Conservation (phyloP, 192 early-diverging fungal genomes). For the Dissophora ornata region DNA sequence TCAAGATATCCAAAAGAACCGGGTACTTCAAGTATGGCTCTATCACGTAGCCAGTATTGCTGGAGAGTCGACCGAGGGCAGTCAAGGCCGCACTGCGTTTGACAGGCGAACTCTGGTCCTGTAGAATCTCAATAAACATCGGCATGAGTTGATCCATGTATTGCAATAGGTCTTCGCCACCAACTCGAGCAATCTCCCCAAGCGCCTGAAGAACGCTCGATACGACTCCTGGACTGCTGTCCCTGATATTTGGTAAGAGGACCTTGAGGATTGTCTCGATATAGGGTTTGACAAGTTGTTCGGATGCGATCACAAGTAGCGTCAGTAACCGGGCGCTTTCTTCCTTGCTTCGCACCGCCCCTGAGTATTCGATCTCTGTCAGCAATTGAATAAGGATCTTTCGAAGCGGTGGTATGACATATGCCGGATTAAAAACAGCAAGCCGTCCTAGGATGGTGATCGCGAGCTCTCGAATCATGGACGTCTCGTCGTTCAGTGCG, state of each 20-base stretch:
- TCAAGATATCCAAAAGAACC: constrained; percentile 81
- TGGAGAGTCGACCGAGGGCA: constrained; percentile 84
- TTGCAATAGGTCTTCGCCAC: constrained; percentile 82
- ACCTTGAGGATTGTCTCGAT: constrained; percentile 87
- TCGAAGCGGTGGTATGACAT: constrained; percentile 87
- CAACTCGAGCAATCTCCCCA: constrained; percentile 84
- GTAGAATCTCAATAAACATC: constrained; percentile 89
- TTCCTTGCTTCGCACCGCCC: constrained; percentile 79
- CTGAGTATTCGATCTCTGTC: constrained; percentile 91
- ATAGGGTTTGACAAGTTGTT: constrained; percentile 87
- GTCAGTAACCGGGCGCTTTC: constrained; percentile 84
- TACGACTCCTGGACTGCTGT: constrained; percentile 82
- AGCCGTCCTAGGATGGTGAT: constrained; percentile 85
- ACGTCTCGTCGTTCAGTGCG: constrained; percentile 91
- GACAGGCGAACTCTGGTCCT: constrained; percentile 82
- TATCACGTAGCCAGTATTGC: constrained; percentile 89
- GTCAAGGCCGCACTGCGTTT: constrained; percentile 91
- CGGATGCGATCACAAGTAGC: constrained; percentile 78
- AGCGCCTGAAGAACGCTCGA: constrained; percentile 81
- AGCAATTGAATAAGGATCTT: constrained; percentile 87
- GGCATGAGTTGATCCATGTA: constrained; percentile 85
- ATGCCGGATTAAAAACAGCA: constrained; percentile 87
- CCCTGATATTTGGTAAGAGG: constrained; percentile 83
- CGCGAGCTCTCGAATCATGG: constrained; percentile 84
- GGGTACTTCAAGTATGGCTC: constrained; percentile 91